Evolutionary conservation across 1,284 basidiomycete genomes (phyloP).

Genomic region (Malassezia furfur): DNA sequence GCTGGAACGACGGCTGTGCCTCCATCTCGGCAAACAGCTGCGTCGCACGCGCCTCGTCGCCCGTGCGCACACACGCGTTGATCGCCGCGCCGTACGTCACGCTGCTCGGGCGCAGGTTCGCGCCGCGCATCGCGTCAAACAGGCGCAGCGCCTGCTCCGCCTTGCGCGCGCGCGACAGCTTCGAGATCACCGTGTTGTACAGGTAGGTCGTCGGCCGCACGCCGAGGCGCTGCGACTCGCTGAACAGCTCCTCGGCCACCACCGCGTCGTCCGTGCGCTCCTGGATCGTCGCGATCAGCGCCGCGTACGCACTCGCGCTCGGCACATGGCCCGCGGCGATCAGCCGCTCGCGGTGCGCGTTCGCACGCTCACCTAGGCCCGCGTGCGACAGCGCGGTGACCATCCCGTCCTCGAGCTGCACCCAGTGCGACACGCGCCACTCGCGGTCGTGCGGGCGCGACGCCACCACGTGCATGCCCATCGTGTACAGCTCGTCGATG

Average conservation of each 20-base stretch:
- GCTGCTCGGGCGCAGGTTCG: conserved; percentile 60
- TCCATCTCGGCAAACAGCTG: conserved; percentile 78
- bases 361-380: conserved; percentile 29
- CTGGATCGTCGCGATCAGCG: conserved; percentile 41
- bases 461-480: conserved; percentile 43
- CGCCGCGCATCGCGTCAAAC: conserved; percentile 37
- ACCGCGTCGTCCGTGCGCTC: conserved; percentile 47
- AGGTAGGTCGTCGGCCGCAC: conserved; percentile 38
- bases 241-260: conserved; percentile 43
- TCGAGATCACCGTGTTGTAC: conserved; percentile 47
- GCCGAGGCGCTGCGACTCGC: conserved; percentile 40
- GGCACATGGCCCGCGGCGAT: conserved; percentile 36
- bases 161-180: conserved; percentile 44
- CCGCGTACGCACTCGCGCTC: conserved; percentile 36
- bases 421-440: conserved; percentile 50
- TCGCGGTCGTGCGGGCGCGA: conserved; percentile 27
- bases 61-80: conserved; percentile 68
- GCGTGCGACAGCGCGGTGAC: conserved; percentile 43
- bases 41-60: conserved; percentile 74
- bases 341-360: conserved; percentile 32
- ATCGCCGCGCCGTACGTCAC: conserved; percentile 95
- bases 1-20: conserved; percentile 63
- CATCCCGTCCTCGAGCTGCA: conserved; percentile 37
- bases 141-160: conserved; percentile 41
- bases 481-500: conserved; percentile 54